These are phyloP conservation scores for Malus hybrid DNA, from an alignment of 331 rosid species.

Conservation along the genomic window DNA sequence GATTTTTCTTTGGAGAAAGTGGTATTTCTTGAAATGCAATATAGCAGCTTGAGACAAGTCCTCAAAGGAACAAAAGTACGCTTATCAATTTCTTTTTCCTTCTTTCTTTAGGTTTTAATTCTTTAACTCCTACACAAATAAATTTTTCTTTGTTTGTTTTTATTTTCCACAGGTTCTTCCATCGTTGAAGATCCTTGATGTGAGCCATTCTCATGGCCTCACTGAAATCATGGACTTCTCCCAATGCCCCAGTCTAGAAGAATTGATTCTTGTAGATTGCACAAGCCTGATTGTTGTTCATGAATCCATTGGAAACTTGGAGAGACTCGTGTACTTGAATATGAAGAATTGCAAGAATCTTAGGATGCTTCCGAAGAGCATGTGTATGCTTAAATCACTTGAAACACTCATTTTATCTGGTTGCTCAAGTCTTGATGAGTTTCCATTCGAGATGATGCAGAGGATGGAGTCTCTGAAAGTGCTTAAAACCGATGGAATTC, in stretches of 20 bases:
- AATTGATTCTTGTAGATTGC: not conserved
- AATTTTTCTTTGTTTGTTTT: too few relatives aligned
- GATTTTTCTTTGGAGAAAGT: not conserved
- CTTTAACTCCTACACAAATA: too few relatives aligned
- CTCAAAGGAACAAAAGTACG: not conserved
- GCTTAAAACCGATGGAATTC: not conserved
- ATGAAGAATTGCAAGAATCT: not conserved
- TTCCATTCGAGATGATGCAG: not conserved
- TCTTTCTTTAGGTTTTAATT: too few relatives aligned
- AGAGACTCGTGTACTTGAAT: not conserved
- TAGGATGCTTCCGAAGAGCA: constrained; percentile 1
- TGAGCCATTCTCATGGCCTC: not conserved
- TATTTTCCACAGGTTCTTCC: not conserved
- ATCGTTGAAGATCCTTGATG: constrained; percentile 2
- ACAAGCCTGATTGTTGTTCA: not conserved
- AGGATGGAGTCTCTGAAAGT: not conserved
- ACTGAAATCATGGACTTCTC: not conserved
- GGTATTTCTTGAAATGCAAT: constrained; percentile 1
- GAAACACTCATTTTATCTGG: not conserved
- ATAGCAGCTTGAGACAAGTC: not conserved
- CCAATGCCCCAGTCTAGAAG: not conserved
- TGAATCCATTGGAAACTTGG: constrained; percentile 4
- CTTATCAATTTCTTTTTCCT: not conserved
- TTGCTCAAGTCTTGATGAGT: not conserved
- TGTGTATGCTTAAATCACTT: not conserved